Conservation (phyloP, 2,329 filamentous ascomycete species). For the Ophiostoma tasmaniense region DNA sequence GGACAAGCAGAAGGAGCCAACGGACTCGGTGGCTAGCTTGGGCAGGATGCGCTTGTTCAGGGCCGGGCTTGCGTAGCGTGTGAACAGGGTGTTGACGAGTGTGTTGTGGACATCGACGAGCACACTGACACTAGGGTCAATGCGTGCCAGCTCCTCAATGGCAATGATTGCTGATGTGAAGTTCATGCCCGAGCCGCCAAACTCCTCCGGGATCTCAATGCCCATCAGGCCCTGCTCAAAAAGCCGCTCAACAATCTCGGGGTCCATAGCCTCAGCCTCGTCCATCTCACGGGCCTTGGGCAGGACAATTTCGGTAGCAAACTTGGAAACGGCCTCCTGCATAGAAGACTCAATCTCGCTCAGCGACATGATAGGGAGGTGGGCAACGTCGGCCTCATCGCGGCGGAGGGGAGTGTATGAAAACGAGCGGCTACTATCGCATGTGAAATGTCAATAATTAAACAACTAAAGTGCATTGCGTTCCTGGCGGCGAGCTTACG, state of each 20-base stretch:
- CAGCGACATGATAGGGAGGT: slow-evolving; percentile 86
- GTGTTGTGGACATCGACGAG: slow-evolving; percentile 98
- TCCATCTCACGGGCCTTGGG: slow-evolving; percentile 97
- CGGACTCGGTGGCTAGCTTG: slow-evolving; percentile 78
- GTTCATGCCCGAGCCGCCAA: slow-evolving; percentile 95
- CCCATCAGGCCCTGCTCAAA: slow-evolving; percentile 98
- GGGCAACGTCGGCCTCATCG: slow-evolving; percentile 65
- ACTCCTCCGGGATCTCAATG: slow-evolving; percentile 95
- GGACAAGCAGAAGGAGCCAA: slow-evolving; percentile 86
- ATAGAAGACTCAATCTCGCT: slow-evolving; percentile 86
- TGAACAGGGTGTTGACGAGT: slow-evolving; percentile 83
- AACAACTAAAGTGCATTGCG: neutral
- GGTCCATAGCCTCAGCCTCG: slow-evolving; percentile 91
- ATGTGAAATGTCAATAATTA: neutral
- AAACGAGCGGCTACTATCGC: slow-evolving; percentile 41
- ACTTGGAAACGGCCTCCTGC: slow-evolving; percentile 82
- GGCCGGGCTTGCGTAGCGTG: slow-evolving; percentile 72
- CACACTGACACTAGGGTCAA: slow-evolving; percentile 91
- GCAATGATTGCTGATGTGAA: slow-evolving; percentile 93
- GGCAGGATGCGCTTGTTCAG: slow-evolving; percentile 83
- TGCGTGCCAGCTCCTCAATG: slow-evolving; percentile 90
- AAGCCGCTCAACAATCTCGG: slow-evolving; percentile 75
- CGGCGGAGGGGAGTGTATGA: slow-evolving; percentile 50
- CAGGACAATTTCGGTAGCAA: slow-evolving; percentile 78
- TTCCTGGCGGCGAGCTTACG: slow-evolving; percentile 7